Percentiles rank a stretch among this genome's conserved stretches.
phyloP scores from a whole-genome alignment of 495 filamentous ascomycete genomes.

The Pyronema omphalodes region DNA sequence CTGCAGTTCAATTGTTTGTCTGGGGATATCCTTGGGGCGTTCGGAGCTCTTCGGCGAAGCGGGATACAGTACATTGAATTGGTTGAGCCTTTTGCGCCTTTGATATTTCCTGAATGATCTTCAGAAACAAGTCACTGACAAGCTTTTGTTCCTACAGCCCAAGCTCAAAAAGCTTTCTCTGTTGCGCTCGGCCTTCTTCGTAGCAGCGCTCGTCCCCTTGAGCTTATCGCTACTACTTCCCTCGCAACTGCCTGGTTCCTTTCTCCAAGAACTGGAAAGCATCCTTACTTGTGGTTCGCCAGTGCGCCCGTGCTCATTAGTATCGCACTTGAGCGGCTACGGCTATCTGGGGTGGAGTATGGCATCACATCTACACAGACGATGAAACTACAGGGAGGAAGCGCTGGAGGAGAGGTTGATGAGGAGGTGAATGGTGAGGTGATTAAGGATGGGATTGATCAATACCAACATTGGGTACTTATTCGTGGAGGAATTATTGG shows the following conservation, averaged over 20 bases:
- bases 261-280: slow-evolving; percentile 38
- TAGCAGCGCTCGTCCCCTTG: slow-evolving; percentile 31
- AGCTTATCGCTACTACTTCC: slow-evolving; percentile 33
- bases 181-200: slow-evolving; percentile 36
- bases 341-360: slow-evolving; percentile 22
- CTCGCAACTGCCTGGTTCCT: slow-evolving; percentile 41
- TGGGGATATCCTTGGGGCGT: no score
- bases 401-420: slow-evolving; percentile 7
- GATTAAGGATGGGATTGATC: slow-evolving; percentile 18
- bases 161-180: slow-evolving; percentile 35
- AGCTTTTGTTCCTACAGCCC: slow-evolving; percentile 36
- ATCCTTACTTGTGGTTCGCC: slow-evolving; percentile 52
- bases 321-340: slow-evolving; percentile 25
- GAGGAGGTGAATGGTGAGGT: slow-evolving; percentile 23
- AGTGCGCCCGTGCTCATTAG: slow-evolving; percentile 28
- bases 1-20: neutral
- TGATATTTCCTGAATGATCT: slow-evolving; percentile 34
- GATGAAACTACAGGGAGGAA: slow-evolving; percentile 8
- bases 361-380: slow-evolving; percentile 11
- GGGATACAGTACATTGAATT: slow-evolving; percentile 36
- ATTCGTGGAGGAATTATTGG: slow-evolving; percentile 17
- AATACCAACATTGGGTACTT: slow-evolving; percentile 18
- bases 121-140: neutral
- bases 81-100: slow-evolving; percentile 29
- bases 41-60: neutral